Evolutionary conservation across 2,329 filamentous ascomycete genomes (phyloP), one percentile per base, ranked within the genome.

Genomic region (Nannizziopsis arthrosporioides): DNA sequence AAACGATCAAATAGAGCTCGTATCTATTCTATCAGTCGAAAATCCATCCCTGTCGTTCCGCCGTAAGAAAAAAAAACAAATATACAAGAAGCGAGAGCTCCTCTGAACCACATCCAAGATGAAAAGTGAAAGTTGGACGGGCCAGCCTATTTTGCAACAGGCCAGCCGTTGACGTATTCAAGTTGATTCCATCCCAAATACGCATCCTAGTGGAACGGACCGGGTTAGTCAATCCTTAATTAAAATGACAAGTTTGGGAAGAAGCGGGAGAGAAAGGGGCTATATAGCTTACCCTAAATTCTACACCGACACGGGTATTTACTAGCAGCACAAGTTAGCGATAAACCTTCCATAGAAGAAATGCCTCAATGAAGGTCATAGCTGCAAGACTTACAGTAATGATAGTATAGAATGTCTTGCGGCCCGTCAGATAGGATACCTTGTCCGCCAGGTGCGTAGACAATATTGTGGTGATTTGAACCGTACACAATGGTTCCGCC

Each of bases 401-500:
- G 65, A 52, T 64, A 68, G 34, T 67, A 68, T 10, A 68, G 52
- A 34, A 67, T 56, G 53, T 68, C 66, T 12, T 55, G 54, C 4
- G 45, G 8, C 52, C 55, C 58, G 14, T 53, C 59, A 5, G 55
- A 34, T 46, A 67, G 40, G 2, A 68, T 56, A 0, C 66, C 65
- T 38, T 61, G 12, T 1, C 66, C 66, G 15, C 65, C 66, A 15
- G 65, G 65, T 2, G 66, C 65, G 57, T 67, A 68, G 1, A 66
- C 63, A 2, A 37, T 17, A 15, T 42, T 42, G 9, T 60, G 61
- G 48, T 66, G 61, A 42, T 68, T 68, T 1, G 65, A 66, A 2
- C 52, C 64, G 47, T 67, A 68, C 10, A 67, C 56, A 3, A 59
- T 48, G 11, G 59, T 58, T 15, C 39, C 36, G 0, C 65, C 66